Percentiles rank a stretch among this genome's conserved stretches.
Conservation (phyloP, 2,329 filamentous ascomycete genomes). For the Myriosclerotinia curreyana region DNA sequence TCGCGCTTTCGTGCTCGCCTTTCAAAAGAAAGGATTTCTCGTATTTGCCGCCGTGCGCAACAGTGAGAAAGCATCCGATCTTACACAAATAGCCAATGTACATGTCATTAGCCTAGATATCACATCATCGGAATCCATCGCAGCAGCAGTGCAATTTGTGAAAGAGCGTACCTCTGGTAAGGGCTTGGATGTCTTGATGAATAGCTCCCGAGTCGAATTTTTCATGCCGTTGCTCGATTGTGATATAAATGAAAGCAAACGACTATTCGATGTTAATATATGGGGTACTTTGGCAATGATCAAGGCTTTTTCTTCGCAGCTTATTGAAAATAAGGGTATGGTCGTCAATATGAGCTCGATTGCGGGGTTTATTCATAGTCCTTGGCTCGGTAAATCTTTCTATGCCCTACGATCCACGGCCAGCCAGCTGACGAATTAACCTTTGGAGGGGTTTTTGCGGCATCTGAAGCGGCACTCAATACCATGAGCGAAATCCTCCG, state of each 20-base stretch:
- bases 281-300: conserved; percentile 31
- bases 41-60: conserved; percentile 16
- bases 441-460: not conserved
- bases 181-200: conserved; percentile 20
- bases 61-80: not conserved
- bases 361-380: conserved; percentile 17
- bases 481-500: not conserved
- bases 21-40: conserved; percentile 18
- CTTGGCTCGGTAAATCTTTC: conserved; percentile 17
- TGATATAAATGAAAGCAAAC: conserved; percentile 15
- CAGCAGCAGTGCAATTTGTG: conserved; percentile 13
- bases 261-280: conserved; percentile 22
- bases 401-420: too few species aligned
- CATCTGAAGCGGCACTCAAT: conserved; percentile 7
- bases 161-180: conserved; percentile 5
- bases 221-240: conserved; percentile 21
- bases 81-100: not conserved
- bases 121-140: conserved; percentile 1
- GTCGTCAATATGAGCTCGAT: conserved; percentile 35
- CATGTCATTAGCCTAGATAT: conserved; percentile 2
- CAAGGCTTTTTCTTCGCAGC: conserved; percentile 33
- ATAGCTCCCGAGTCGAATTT: conserved; percentile 21
- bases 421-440: too few species aligned
- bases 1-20: conserved; percentile 13
- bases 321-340: conserved; percentile 34